Conservation (phyloP, 495 filamentous ascomycete species). For the Aspergillus avenaceus region DNA sequence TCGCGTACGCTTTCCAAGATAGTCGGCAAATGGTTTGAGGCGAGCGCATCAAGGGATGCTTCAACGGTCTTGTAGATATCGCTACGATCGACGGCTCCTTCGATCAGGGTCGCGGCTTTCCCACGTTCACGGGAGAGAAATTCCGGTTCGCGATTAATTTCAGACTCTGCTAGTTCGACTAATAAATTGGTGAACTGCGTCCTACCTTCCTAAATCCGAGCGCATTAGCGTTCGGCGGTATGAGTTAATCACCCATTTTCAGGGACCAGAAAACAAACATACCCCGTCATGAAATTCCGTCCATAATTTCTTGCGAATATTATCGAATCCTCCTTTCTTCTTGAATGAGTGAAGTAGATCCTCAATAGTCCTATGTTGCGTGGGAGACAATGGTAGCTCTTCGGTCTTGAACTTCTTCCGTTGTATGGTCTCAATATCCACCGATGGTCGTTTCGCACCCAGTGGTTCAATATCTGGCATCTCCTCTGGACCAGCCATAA, state of each 20-base stretch:
- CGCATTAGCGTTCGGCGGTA: constrained; percentile 21
- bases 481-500: constrained; percentile 43
- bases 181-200: constrained; percentile 60
- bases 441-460: constrained; percentile 21
- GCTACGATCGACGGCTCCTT: constrained; percentile 79
- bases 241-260: neutral
- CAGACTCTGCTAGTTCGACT: constrained; percentile 67
- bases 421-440: constrained; percentile 36
- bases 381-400: constrained; percentile 70
- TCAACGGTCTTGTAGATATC: constrained; percentile 76
- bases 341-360: constrained; percentile 76
- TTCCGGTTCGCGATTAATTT: constrained; percentile 75
- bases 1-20: constrained; percentile 67
- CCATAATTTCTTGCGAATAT: constrained; percentile 76
- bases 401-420: constrained; percentile 77
- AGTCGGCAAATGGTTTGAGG: constrained; percentile 57
- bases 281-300: constrained; percentile 75
- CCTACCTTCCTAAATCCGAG: constrained; percentile 59
- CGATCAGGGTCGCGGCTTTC: constrained; percentile 78
- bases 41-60: constrained; percentile 60
- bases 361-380: constrained; percentile 72
- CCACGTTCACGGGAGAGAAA: constrained; percentile 73
- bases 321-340: constrained; percentile 87
- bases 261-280: constrained; percentile 25
- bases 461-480: constrained; percentile 24